Base-by-base conservation (phyloP, 179 eudicot genomes). In the Nepenthes alata region DNA sequence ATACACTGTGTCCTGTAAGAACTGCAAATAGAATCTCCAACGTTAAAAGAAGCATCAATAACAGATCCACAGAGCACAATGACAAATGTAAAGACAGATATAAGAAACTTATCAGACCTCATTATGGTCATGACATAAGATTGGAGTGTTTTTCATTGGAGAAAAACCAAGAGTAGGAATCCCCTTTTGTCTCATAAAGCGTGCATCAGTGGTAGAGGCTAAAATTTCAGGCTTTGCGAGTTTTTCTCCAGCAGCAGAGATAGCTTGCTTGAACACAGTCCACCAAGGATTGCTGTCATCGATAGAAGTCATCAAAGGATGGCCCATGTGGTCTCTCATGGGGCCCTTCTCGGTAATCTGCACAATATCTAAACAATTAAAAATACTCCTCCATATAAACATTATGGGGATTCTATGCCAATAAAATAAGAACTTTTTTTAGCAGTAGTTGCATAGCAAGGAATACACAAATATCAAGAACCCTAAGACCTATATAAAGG, bases 211-310 rank as follows among this genome's bases (percentile, higher is more conserved):
- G 38, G 90, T 87, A 41, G 95, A 86, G 60, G 97, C 56, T 65
- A 93, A 67, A 13, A 87, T 93, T 70, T 89, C 97, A 12, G 98
- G 97, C 72, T 81, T 86, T 13, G 78, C 84, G 47, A 93, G 87
- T 71, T 76, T 80, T 51, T 89, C 95, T 14, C 97, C 98, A 58
- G 82, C 83, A 44, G 77, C 80, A 55, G 59, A 61, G 13, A 93
- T 52, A 44, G 95, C 95, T 73, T 82, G 71, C 75, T 78, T 67
- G 64, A 93, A 86, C 57, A 85, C 69, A 35, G 90, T 65, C 96
- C 97, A 93, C 90, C 93, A 93, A 9, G 90, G 95, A 64, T 87
- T 93, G 62, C 87, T 81, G 67, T 81, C 83, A 57, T 89, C 64
- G 15, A 90, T 76, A 45, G 76, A 45, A 8, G 96, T 93, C 83